Evolutionary conservation across 306 rosid species (phyloP), one percentile per base, ranked within the genome.

Genomic region (Citrullus colocynthis): DNA sequence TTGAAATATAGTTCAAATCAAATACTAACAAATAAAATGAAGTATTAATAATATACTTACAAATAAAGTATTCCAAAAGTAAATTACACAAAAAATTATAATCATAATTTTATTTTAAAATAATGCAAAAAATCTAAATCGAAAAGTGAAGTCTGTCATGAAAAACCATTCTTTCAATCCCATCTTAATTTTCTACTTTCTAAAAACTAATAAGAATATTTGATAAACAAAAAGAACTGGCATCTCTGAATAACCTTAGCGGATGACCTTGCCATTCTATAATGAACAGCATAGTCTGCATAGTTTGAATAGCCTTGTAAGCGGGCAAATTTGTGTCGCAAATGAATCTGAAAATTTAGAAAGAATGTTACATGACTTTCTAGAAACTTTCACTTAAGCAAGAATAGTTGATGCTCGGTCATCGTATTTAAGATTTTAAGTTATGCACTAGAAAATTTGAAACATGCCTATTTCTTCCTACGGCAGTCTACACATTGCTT

Each of bases 181-280:
- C 18, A 28, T 45, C 41, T 21, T 45, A 21, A 20, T 48, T 71
- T 45, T 48, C 6, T 20, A 21, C 12, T 70, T 45, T 21, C 32
- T 13, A 20, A 42, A 28, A 24, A 45, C 41, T 45, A 13, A 44
- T 21, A 14, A 21, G n/a, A 41, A 17, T 55, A 61, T 14, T 44
- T 65, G 20, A 83, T 90, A 78, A 82, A 71, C 20, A 6, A 45
- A 24, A 13, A 28, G 76, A 71, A 48, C 32, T 71, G 41, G 36
- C 58, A 24, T 45, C 57, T 70, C 17, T 45, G 20, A 24, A 48
- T 60, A 30, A 92, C 99, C 99, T 92, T 92, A 67, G 86, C 78
- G 42, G 99, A 93, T 81, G 99, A 86, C 88, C 90, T 95, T 54
- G 97, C 93, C 99, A 95, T 95, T 86, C 99, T 88, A 83, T 85